Conservation (phyloP, 1,284 basidiomycete species). For the Sparassis latifolia region DNA sequence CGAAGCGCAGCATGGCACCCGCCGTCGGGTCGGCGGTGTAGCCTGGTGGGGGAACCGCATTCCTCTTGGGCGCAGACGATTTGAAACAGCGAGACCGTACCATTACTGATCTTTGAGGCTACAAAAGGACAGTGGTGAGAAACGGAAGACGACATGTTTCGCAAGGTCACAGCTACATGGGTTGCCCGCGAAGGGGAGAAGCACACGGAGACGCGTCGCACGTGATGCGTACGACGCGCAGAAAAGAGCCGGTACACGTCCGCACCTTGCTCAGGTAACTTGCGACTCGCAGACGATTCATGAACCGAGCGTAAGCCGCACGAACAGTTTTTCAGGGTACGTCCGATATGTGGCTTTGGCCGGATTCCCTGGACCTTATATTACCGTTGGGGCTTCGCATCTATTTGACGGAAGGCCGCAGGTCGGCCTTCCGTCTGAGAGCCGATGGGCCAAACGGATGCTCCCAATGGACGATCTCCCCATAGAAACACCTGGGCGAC, state of each 20-base stretch:
- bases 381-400: too few species aligned
- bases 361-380: too few species aligned
- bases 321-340: neutral
- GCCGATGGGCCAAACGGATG: neutral
- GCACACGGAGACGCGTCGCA: neutral
- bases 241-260: neutral
- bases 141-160: too few species aligned
- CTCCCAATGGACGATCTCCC: too few species aligned
- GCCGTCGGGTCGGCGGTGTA: constrained; percentile 42
- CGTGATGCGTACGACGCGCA: neutral
- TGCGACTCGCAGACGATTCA: constrained; percentile 1
- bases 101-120: constrained; percentile 18
- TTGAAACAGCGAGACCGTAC: constrained; percentile 28
- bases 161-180: too few species aligned
- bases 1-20: constrained; percentile 73
- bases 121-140: neutral
- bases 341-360: too few species aligned
- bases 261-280: constrained; percentile 6
- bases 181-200: too few species aligned
- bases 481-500: too few species aligned
- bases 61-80: constrained; percentile 26
- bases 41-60: constrained; percentile 30
- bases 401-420: constrained; percentile 5
- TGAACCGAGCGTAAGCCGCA: neutral
- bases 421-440: constrained; percentile 6